Evolutionary conservation across 441 rosid genomes (phyloP).

Genomic region (Pelargonium citronellum): DNA sequence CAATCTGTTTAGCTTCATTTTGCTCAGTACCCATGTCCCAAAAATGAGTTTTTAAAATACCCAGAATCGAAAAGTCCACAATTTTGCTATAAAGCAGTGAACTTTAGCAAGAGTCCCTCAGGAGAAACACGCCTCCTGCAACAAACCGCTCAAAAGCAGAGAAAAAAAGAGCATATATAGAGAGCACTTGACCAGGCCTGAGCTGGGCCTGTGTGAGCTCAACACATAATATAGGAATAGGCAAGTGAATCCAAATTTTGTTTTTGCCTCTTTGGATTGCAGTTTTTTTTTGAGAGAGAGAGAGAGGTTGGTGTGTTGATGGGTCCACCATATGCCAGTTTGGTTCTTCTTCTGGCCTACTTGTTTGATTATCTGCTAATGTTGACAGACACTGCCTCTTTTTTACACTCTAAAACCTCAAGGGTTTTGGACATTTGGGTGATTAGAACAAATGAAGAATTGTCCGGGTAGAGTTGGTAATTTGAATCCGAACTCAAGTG

Average conservation of each 20-base stretch:
- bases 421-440: no score
- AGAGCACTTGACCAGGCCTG: background rate
- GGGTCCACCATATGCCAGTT: no score
- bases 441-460: no score
- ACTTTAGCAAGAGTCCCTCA: background rate
- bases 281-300: no score
- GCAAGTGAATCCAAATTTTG: background rate
- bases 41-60: slow-evolving; percentile 14
- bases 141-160: background rate
- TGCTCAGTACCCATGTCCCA: slow-evolving; percentile 36
- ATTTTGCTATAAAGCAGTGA: slow-evolving; percentile 3
- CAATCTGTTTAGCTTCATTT: slow-evolving; percentile 14
- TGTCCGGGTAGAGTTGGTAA: no score
- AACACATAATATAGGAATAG: background rate
- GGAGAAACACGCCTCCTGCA: background rate
- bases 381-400: no score
- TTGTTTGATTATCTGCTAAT: no score
- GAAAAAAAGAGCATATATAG: background rate
- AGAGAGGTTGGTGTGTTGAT: no score
- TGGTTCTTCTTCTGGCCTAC: no score
- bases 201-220: background rate
- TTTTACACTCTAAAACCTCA: no score
- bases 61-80: slow-evolving; percentile 13
- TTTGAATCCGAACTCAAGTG: no score
- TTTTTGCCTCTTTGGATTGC: background rate